A percentile compares a stretch with the other conserved stretches of the same genome.
Conservation (phyloP, 768 basidiomycete genomes). For the Lactarius psammicola region DNA sequence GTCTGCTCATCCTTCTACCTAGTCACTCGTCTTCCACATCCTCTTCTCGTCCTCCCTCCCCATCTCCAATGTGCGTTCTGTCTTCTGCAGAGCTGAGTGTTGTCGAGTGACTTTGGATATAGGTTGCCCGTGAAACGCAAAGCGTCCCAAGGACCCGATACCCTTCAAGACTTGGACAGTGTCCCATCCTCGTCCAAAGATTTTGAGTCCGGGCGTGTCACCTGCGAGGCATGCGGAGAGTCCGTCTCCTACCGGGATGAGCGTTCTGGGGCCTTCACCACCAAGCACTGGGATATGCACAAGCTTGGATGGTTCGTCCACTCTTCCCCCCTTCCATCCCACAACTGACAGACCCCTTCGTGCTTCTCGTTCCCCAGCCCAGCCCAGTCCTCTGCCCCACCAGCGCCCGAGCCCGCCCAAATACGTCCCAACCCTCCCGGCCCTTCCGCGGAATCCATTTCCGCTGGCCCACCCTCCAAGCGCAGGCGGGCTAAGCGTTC, state of each 20-base stretch:
- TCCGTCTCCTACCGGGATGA: constrained; percentile 69
- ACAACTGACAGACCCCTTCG: neutral
- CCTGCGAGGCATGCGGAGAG: constrained; percentile 61
- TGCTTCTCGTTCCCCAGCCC: constrained; percentile 5
- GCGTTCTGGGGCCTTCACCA: constrained; percentile 57
- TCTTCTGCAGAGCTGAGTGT: too few relatives aligned
- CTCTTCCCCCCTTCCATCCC: neutral
- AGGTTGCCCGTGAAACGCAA: constrained; percentile 23
- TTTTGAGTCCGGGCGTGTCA: constrained; percentile 63
- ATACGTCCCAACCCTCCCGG: neutral
- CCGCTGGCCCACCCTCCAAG: constrained; percentile 39
- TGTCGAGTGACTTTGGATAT: neutral
- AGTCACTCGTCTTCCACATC: constrained; percentile 15
- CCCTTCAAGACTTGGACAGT: neutral
- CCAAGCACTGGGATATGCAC: constrained; percentile 69
- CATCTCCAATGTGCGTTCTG: constrained; percentile 10
- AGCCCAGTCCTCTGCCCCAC: constrained; percentile 12
- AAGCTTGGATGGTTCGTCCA: constrained; percentile 50
- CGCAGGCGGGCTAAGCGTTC: constrained; percentile 73
- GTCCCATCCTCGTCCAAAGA: constrained; percentile 37
- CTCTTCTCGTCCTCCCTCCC: neutral
- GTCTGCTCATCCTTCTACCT: neutral
- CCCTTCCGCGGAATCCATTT: constrained; percentile 2
- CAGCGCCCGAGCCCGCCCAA: constrained; percentile 1
- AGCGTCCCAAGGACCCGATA: constrained; percentile 9